phyloP scores from a whole-genome alignment of 2,329 filamentous ascomycete species.

The Trichophyton mentagrophytes region DNA sequence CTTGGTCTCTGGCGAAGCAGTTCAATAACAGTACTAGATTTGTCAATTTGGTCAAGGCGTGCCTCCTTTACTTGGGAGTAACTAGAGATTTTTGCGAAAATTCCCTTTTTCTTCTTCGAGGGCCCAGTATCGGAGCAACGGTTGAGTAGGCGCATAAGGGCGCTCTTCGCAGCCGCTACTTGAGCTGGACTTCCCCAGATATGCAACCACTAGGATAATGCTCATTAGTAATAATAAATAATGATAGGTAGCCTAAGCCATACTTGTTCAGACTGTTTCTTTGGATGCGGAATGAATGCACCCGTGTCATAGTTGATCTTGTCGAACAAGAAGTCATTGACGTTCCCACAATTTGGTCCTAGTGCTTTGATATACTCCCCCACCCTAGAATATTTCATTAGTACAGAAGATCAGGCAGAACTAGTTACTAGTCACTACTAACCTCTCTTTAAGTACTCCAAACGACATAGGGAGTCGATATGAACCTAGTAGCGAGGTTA shows the following conservation, averaged over 20 bases:
- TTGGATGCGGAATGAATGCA: constrained; percentile 19
- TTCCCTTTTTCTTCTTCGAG: constrained; percentile 15
- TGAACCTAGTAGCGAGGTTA: not conserved
- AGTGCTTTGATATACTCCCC: not conserved
- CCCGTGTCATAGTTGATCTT: constrained; percentile 19
- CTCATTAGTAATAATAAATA: not conserved
- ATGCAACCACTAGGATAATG: constrained; percentile 14
- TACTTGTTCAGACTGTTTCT: constrained; percentile 17
- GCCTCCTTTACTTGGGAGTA: constrained; percentile 19
- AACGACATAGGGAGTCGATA: constrained; percentile 5
- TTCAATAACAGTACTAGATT: constrained; percentile 16
- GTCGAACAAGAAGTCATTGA: constrained; percentile 14
- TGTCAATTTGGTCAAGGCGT: constrained; percentile 16
- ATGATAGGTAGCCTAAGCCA: not conserved
- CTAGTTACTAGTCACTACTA: not conserved
- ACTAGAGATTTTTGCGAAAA: constrained; percentile 18
- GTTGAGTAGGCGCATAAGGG: constrained; percentile 14
- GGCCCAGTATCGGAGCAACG: not conserved
- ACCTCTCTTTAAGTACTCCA: constrained; percentile 7
- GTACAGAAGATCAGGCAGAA: not conserved
- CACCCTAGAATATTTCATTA: constrained; percentile 2
- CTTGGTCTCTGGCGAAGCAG: constrained; percentile 20
- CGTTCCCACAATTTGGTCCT: not conserved
- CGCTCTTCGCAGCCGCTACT: constrained; percentile 15
- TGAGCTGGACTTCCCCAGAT: constrained; percentile 20